Base-by-base conservation (phyloP, 2,329 filamentous ascomycete genomes). In the Macroventuria anomochaeta region DNA sequence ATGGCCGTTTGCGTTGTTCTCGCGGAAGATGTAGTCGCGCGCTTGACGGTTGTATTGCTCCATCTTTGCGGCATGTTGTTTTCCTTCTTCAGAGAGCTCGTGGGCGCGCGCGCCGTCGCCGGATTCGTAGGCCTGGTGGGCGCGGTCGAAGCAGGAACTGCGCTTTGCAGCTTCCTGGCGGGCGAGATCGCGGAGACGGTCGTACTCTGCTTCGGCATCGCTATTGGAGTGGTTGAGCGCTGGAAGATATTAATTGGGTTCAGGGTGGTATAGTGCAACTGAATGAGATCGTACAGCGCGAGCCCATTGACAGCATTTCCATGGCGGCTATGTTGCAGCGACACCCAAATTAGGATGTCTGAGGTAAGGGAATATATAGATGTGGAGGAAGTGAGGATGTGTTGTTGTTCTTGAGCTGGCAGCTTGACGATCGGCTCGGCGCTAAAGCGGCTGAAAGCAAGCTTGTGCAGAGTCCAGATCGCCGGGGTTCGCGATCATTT, bases 11-110 rank as follows among this genome's bases (percentile, higher is more conserved):
- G 90, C 87, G 73, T 97, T 97, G 80, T 97, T 97, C 78, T 93
- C 91, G 33, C 92, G 88, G 80, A 99, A 97, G 72, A 97, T 97
- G 76, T 85, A 96, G 54, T 97, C 90, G 55, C 90, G 91, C 1
- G 95, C 95, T 75, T 96, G 91, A 61, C 85, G 86, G 81, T 97
- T 97, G 79, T 92, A 96, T 55, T 88, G 81, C 62, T 96, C 91
- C 85, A 96, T 95, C 72, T 88, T 85, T 53, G 86, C 85, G 34
- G 88, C 92, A 75, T 97, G 93, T 37, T 80, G 76, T 77, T 97
- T 96, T 70, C 90, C 91, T 76, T 96, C 85, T 67, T 95, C 87
- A 32, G 88, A 93, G 46, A 96, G 83, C 49, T 90, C 79, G 75
- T 97, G 92, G 43, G 95, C 95, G n/a, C 73, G 79, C 15, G 85